phyloP scores from a whole-genome alignment of 345 rosid genomes.

The Citrus maxima region DNA sequence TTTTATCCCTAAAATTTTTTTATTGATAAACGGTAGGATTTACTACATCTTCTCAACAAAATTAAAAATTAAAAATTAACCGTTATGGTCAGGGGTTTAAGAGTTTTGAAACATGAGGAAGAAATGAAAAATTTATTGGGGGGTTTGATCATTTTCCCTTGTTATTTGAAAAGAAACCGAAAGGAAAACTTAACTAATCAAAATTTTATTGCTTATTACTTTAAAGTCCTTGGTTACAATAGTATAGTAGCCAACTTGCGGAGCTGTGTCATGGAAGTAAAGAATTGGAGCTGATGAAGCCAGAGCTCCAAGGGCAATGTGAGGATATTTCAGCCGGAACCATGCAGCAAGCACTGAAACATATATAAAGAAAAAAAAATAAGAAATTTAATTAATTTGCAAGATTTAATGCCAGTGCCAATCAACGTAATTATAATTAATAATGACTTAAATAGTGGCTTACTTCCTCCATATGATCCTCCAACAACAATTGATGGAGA shows the following conservation, averaged over 20 bases:
- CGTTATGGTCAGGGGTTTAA: too few species aligned
- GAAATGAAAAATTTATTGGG: too few species aligned
- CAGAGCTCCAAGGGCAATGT: slow-evolving; percentile 49
- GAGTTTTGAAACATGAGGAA: too few species aligned
- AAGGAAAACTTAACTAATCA: background rate
- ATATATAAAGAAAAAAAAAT: too few species aligned
- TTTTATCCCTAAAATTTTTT: too few species aligned
- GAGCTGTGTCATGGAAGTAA: slow-evolving; percentile 41
- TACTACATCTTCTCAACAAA: too few species aligned
- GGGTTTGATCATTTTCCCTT: too few species aligned
- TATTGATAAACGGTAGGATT: too few species aligned
- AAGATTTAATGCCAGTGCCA: too few species aligned
- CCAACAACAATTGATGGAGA: slow-evolving; percentile 62
- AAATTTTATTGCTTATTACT: slow-evolving; percentile 18
- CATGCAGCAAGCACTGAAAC: slow-evolving; percentile 44
- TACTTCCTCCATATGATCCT: slow-evolving; percentile 83
- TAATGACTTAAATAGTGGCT: background rate
- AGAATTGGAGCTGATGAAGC: slow-evolving; percentile 75
- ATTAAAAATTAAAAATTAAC: too few species aligned
- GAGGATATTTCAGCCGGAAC: slow-evolving; percentile 50
- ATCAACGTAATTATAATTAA: background rate
- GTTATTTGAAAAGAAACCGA: background rate
- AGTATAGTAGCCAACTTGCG: slow-evolving; percentile 40
- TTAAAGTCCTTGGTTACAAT: slow-evolving; percentile 48
- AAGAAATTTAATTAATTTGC: background rate